phyloP scores from a whole-genome alignment of 768 basidiomycete species.

The Sistotremastrum niveocremeum region DNA sequence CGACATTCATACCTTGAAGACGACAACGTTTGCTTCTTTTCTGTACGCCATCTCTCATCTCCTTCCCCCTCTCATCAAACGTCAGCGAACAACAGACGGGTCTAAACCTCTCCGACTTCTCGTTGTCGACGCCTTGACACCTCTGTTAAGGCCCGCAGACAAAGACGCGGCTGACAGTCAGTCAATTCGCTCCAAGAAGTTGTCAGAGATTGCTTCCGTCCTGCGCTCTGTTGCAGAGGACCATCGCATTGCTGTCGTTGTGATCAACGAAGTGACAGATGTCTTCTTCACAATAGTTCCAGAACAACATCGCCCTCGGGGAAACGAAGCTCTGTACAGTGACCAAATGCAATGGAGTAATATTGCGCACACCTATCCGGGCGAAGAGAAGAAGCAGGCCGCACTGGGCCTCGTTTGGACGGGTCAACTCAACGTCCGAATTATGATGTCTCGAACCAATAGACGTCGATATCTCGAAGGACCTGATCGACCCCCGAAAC shows the following conservation, averaged over 20 bases:
- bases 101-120: constrained; percentile 59
- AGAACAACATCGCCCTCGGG: constrained; percentile 8
- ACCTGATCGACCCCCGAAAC: constrained; percentile 13
- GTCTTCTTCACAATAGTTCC: constrained; percentile 34
- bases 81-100: constrained; percentile 15
- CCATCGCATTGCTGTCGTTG: constrained; percentile 57
- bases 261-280: constrained; percentile 84
- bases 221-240: constrained; percentile 59
- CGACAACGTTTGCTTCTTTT: constrained; percentile 40
- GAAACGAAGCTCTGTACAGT: constrained; percentile 41
- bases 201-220: constrained; percentile 50
- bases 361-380: constrained; percentile 42
- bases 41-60: constrained; percentile 38
- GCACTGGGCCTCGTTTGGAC: constrained; percentile 86
- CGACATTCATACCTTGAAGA: constrained; percentile 48
- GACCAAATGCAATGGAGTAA: constrained; percentile 70
- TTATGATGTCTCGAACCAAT: constrained; percentile 71
- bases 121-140: constrained; percentile 79
- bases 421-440: constrained; percentile 75
- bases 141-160: constrained; percentile 59
- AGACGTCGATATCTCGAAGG: constrained; percentile 44
- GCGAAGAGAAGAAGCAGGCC: constrained; percentile 60
- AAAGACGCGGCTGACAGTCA: constrained; percentile 50
- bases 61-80: constrained; percentile 38
- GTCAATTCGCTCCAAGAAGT: constrained; percentile 55